Evolutionary conservation across 768 basidiomycete genomes (phyloP), one percentile per base, ranked within the genome.

Genomic region (Mycena metata): DNA sequence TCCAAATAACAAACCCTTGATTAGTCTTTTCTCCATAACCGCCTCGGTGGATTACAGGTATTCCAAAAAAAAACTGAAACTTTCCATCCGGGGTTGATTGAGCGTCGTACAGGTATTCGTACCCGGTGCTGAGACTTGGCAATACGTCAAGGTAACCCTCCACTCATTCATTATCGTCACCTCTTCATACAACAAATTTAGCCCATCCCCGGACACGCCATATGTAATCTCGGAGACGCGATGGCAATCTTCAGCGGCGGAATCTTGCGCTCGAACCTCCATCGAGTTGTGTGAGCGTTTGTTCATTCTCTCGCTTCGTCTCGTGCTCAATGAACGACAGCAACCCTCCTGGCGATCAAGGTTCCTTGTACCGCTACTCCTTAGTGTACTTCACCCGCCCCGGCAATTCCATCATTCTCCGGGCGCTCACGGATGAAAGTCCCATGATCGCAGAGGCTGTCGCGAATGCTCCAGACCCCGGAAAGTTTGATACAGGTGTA

Each of bases 381-480:
- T 79, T 90, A 15, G 88, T 89, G 0, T 90, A 85, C 76, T 90
- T 90, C 78, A 86, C 84, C 0, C 83, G 90, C 33, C 89, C 89
- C 0, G 84, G 82, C 1, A 82, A 87, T 73, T 79, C 82, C 9
- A 78, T 83, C 41, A 63, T 80, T 2, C 83, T 90, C 12, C 81
- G 79, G 23, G 81, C 88, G 8, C 76, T 89, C 30, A 73, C 77
- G 2, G 79, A 85, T 15, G 76, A 84, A 10, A 89, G 87, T 58
- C 61, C 77, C 0, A 42, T 83, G 9, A 83, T 90, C n/a, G 82
- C 82, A 13, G 81, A 83, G 5, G 81, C 86, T 9, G 74, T 79
- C 0, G 79, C 78, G 12, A 76, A 72, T 49, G 75, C 69, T 15
- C 21, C 72, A 0, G 73, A 79, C 8, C 69, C 66, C 15, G 51